Evolutionary conservation across 2,329 filamentous ascomycete genomes (phyloP).

Genomic region (Sclerotinia glacialis): DNA sequence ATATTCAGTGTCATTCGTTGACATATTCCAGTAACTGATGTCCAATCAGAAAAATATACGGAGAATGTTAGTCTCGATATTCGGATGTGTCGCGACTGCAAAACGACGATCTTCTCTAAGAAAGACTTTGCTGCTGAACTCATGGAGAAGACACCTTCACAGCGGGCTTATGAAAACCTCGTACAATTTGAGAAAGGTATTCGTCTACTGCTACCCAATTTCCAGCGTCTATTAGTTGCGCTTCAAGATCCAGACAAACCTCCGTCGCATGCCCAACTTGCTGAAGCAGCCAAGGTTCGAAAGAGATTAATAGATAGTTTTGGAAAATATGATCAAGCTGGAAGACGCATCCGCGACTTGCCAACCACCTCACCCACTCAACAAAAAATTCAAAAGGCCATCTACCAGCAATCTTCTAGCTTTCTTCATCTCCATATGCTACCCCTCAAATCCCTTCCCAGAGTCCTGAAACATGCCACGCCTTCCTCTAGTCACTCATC

Average conservation of each 20-base stretch:
- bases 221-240: slow-evolving; percentile 62
- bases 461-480: slow-evolving; percentile 60
- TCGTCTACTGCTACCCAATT: slow-evolving; percentile 63
- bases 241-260: slow-evolving; percentile 63
- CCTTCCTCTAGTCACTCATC: slow-evolving; percentile 44
- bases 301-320: slow-evolving; percentile 71
- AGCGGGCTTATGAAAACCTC: slow-evolving; percentile 65
- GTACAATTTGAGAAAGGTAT: slow-evolving; percentile 70
- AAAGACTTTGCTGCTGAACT: slow-evolving; percentile 63
- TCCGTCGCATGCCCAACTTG: slow-evolving; percentile 51
- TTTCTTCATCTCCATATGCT: slow-evolving; percentile 74
- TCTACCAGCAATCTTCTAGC: slow-evolving; percentile 65
- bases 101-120: slow-evolving; percentile 63
- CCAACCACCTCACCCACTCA: slow-evolving; percentile 63
- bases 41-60: slow-evolving; percentile 47
- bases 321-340: slow-evolving; percentile 66
- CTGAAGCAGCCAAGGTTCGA: slow-evolving; percentile 67
- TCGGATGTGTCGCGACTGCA: slow-evolving; percentile 91
- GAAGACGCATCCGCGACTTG: slow-evolving; percentile 65
- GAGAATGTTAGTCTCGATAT: slow-evolving; percentile 69
- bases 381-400: slow-evolving; percentile 61
- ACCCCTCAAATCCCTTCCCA: slow-evolving; percentile 61
- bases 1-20: slow-evolving; percentile 25
- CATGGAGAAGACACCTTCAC: slow-evolving; percentile 55
- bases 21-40: slow-evolving; percentile 40